Conservation (phyloP, 306 rosid genomes). For the Mimosa bimucronata region DNA sequence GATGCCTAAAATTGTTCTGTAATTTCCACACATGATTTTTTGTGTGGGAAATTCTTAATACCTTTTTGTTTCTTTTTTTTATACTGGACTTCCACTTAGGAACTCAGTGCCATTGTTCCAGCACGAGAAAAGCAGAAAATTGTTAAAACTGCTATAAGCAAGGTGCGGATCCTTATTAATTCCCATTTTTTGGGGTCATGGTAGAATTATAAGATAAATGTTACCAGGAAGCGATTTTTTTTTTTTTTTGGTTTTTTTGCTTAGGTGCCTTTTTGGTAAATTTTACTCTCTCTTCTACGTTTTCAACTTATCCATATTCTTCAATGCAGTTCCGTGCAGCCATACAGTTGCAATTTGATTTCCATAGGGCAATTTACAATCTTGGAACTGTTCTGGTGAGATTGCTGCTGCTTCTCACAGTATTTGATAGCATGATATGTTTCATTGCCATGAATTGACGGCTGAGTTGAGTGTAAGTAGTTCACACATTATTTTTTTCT, state of each 20-base stretch:
- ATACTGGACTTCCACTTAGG: slow-evolving; percentile 54
- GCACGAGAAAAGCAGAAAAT: slow-evolving; percentile 93
- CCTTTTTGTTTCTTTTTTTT: slow-evolving; percentile 23
- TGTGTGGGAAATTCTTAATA: slow-evolving; percentile 19
- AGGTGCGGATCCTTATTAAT: slow-evolving; percentile 53
- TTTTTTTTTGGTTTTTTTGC: too few relatives aligned
- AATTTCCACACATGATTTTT: background rate
- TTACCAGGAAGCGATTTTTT: slow-evolving; percentile 30
- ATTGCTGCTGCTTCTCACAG: slow-evolving; percentile 42
- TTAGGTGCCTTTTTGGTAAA: slow-evolving; percentile 15
- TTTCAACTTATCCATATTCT: slow-evolving; percentile 41
- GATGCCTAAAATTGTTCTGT: background rate
- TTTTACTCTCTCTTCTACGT: slow-evolving; percentile 14
- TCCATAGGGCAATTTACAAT: slow-evolving; percentile 98
- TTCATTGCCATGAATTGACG: slow-evolving; percentile 35
- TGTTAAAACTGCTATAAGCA: slow-evolving; percentile 93
- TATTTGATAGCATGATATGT: slow-evolving; percentile 28
- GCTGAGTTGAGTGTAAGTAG: slow-evolving; percentile 21
- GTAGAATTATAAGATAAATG: slow-evolving; percentile 33
- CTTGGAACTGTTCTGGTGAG: slow-evolving; percentile 98
- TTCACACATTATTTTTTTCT: slow-evolving; percentile 29
- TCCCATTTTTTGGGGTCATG: background rate
- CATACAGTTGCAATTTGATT: slow-evolving; percentile 96
- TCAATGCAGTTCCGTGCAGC: slow-evolving; percentile 94
- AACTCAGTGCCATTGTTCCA: slow-evolving; percentile 97